Base-by-base conservation (phyloP, 2,329 filamentous ascomycete genomes). In the Penicillium sp. region DNA sequence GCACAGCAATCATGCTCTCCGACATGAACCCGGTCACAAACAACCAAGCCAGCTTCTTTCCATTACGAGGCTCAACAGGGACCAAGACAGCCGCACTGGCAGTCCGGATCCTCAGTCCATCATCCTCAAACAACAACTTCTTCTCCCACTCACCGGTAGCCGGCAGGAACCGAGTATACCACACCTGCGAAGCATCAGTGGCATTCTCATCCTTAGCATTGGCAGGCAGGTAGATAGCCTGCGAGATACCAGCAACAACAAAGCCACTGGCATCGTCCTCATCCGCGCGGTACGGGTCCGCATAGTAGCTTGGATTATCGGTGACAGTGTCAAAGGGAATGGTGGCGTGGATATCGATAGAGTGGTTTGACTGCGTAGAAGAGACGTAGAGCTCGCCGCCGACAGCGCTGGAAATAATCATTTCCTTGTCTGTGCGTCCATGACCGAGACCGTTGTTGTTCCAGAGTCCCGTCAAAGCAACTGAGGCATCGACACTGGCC, bases 241-340 rank as follows among this genome's bases (percentile, higher is more conserved):
- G 72, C 0, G 75, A 65, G 0, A 85, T 41, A 1, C 84, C 83
- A 0, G 79, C 73, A 0, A 80, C 61, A 1, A 87, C 65, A 46
- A 81, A 81, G 0, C 83, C 83, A 50, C 82, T 85, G 14, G 77
- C 77, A 53, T 85, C 80, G 32, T 67, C 48, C 0, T 61, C 68
- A 0, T 59, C 56, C 0, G 71, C 73, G 1, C 76, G 70, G 42
- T 79, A 85, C 0, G 81, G 77, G 48, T 87, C 84, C 0, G 65
- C 53, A 61, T 83, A 87, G 66, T 80, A 87, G 59, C 67, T 79
- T 0, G 84, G 83, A 55, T 87, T 87, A 60, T 87, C 84, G 11
- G 81, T 69, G 3, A 73, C 61, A 1, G 73, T 72, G 34, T 81
- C 77, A 3, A 83, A 55, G 1, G 71, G 55, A 14, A 85, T 57